A percentile compares a stretch with the other conserved stretches of the same genome.
Conservation (phyloP, 345 rosid species). For the Cardamine occulta region DNA sequence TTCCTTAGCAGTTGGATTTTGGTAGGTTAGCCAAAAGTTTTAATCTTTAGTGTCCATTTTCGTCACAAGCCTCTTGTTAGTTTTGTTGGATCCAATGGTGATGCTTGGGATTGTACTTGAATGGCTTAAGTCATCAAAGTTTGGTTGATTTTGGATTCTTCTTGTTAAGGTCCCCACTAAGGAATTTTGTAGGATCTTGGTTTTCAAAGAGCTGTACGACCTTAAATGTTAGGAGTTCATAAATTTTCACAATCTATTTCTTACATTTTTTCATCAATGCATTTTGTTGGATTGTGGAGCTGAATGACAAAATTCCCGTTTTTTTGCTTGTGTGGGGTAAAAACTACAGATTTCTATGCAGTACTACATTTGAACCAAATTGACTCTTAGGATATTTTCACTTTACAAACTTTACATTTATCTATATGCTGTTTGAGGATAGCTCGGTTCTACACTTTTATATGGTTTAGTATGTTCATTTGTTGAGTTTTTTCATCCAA, state of each 20-base stretch:
- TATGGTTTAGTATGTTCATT: slow-evolving; percentile 4
- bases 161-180: slow-evolving; percentile 44
- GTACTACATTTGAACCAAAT: slow-evolving; percentile 12
- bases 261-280: slow-evolving; percentile 7
- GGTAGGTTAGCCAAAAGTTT: slow-evolving; percentile 10
- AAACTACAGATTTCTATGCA: slow-evolving; percentile 11
- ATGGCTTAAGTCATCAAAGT: slow-evolving; percentile 29
- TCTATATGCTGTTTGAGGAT: slow-evolving; percentile 2
- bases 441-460: background rate
- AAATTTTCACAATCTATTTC: background rate
- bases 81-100: slow-evolving; percentile 22
- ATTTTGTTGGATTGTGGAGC: slow-evolving; percentile 40
- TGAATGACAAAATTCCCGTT: background rate
- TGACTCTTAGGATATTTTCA: background rate
- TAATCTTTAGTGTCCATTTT: slow-evolving; percentile 6
- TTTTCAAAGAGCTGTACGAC: slow-evolving; percentile 23
- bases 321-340: slow-evolving; percentile 1
- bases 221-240: slow-evolving; percentile 15
- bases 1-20: too few relatives aligned
- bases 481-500: slow-evolving; percentile 12
- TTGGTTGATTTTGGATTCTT: slow-evolving; percentile 28
- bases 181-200: slow-evolving; percentile 29
- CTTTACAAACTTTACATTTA: background rate
- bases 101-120: slow-evolving; percentile 33
- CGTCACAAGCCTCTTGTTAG: slow-evolving; percentile 3